Base-by-base conservation (phyloP, 768 basidiomycete genomes). In the Rickenella mellea region DNA sequence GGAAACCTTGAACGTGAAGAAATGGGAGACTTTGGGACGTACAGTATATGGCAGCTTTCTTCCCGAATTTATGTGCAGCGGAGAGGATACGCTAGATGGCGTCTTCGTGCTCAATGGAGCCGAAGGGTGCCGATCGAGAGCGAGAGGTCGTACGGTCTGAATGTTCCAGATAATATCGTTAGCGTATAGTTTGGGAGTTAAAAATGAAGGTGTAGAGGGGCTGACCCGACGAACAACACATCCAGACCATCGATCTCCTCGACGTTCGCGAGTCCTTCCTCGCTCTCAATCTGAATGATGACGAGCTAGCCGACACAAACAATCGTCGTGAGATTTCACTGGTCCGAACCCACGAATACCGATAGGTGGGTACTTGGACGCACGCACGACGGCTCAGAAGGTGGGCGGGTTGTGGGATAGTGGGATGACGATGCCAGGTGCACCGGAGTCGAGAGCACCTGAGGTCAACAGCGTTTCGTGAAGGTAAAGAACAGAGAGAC, bases 371-470 rank as follows among this genome's bases (percentile, higher is more conserved):
- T 83, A 83, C 14, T 70, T 70, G 41, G 73, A 65, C 3, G 33
- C 33, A 15, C 19, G 24, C 3, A 36, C 33, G 11, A 36, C 33
- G 3, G 9, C 33, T 10, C 33, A 22, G 10, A 36, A 17, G 10
- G 19, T 22, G 3, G 33, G 4, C 10, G 33, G 19, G 4, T 17
- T 36, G 19, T 36, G 19, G 19, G 24, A 11, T 22, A 36, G 15
- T 19, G 33, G 33, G 0, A 82, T 74, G 30, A 85, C 51, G 4
- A 83, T 60, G 0, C 82, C 80, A 21, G 67, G 64, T 14, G 80
- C 81, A 4, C 81, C 82, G 0, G 76, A 74, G 51, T 83, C 81
- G 24, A 83, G 67, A n/a, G n/a, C n/a, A n/a, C n/a, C n/a, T n/a
- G n/a, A n/a, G n/a, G n/a, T n/a, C n/a, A n/a, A n/a, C n/a, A n/a